phyloP scores from a whole-genome alignment of 306 rosid species.

The Styphnolobium japonicum region DNA sequence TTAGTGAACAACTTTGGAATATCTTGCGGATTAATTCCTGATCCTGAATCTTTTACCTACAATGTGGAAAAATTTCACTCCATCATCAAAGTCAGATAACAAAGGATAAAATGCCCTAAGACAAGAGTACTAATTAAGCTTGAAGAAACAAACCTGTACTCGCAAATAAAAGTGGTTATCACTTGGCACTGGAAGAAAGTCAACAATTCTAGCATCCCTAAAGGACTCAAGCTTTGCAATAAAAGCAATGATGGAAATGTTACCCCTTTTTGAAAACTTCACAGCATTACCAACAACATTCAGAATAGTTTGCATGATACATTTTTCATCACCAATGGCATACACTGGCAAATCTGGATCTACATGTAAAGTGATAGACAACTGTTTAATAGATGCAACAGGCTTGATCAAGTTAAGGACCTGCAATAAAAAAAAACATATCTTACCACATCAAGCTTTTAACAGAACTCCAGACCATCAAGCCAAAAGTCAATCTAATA shows the following conservation, averaged over 20 bases:
- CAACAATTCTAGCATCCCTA: constrained; percentile 68
- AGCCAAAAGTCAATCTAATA: background rate
- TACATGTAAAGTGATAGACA: constrained; percentile 56
- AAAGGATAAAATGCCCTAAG: constrained; percentile 4
- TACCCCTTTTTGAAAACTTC: constrained; percentile 90
- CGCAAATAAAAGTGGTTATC: constrained; percentile 82
- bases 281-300: constrained; percentile 96
- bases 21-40: constrained; percentile 84
- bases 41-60: constrained; percentile 89
- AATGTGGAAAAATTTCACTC: background rate
- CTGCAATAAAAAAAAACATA: constrained; percentile 50
- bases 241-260: constrained; percentile 59
- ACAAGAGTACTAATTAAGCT: constrained; percentile 22
- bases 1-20: constrained; percentile 81
- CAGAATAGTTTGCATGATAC: constrained; percentile 83
- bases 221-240: constrained; percentile 75
- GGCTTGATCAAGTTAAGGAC: constrained; percentile 85
- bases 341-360: constrained; percentile 73
- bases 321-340: constrained; percentile 83
- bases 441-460: constrained; percentile 23
- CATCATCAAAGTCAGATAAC: constrained; percentile 2
- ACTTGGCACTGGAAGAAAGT: constrained; percentile 62
- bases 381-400: constrained; percentile 77
- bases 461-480: constrained; percentile 16
- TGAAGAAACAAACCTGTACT: constrained; percentile 74